Conservation (phyloP, 768 basidiomycete species). For the Tricholoma sp. region DNA sequence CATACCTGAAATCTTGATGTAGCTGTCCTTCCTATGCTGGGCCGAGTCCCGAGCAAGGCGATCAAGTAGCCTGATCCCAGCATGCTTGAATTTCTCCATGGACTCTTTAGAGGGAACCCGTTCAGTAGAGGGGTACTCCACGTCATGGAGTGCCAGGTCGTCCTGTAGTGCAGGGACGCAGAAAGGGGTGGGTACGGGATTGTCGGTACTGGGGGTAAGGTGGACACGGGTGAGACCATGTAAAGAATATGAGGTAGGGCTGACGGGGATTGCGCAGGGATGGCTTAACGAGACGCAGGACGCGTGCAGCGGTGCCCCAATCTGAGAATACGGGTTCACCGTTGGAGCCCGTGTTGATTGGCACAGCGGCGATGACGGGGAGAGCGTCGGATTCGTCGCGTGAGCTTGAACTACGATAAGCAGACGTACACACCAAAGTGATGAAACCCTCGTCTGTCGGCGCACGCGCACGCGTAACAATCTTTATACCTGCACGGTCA, state of each 20-base stretch:
- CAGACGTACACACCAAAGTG: no score
- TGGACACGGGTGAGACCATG: slow-evolving; percentile 68
- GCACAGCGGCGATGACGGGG: slow-evolving; percentile 66
- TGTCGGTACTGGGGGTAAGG: slow-evolving; percentile 28
- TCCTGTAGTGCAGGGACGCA: slow-evolving; percentile 22
- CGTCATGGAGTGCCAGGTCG: slow-evolving; percentile 33
- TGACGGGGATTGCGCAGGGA: slow-evolving; percentile 48
- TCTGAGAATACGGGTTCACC: slow-evolving; percentile 31
- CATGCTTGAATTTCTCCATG: slow-evolving; percentile 64
- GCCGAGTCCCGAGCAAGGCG: slow-evolving; percentile 48
- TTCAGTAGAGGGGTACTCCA: slow-evolving; percentile 45
- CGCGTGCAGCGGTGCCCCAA: slow-evolving; percentile 67
- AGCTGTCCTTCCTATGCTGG: slow-evolving; percentile 58
- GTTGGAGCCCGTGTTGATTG: slow-evolving; percentile 41
- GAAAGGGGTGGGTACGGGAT: slow-evolving; percentile 24
- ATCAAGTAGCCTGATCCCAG: slow-evolving; percentile 63
- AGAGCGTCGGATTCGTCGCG: slow-evolving; percentile 65
- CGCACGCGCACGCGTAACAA: no score
- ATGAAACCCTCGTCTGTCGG: no score
- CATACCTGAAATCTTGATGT: slow-evolving; percentile 64
- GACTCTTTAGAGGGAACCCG: slow-evolving; percentile 45
- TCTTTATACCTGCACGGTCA: no score
- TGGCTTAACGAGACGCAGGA: slow-evolving; percentile 66
- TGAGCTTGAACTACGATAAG: no score
- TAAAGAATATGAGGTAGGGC: slow-evolving; percentile 64